A percentile compares a stretch with the other conserved stretches of the same genome.
Conservation (phyloP, 2,329 filamentous ascomycete species). For the Xylariaceae sp. region DNA sequence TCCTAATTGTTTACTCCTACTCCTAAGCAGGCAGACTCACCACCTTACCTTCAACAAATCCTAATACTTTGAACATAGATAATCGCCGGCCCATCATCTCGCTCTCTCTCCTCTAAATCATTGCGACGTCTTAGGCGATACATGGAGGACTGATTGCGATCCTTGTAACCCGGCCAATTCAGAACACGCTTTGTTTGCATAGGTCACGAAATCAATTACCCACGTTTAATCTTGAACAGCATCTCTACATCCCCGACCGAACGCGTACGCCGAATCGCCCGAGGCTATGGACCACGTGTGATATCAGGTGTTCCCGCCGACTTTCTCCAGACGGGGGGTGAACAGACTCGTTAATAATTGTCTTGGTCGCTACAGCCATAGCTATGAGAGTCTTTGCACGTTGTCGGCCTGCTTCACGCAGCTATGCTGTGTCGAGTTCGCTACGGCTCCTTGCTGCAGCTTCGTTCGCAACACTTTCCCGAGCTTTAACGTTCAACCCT, state of each 20-base stretch:
- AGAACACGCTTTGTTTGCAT: constrained; percentile 12
- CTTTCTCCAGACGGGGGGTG: constrained; percentile 37
- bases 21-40: neutral
- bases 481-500: constrained; percentile 64
- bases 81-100: neutral
- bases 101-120: neutral
- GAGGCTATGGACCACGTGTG: constrained; percentile 41
- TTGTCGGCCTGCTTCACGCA: constrained; percentile 51
- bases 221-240: neutral
- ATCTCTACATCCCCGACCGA: neutral
- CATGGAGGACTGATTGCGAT: constrained; percentile 1
- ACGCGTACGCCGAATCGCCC: constrained; percentile 23
- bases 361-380: constrained; percentile 36
- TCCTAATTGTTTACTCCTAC: constrained; percentile 22
- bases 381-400: constrained; percentile 58
- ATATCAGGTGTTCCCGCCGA: constrained; percentile 28
- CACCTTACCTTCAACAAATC: constrained; percentile 6
- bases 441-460: constrained; percentile 49
- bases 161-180: neutral
- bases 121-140: constrained; percentile 1
- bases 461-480: constrained; percentile 51
- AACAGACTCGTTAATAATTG: constrained; percentile 23
- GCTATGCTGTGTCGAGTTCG: constrained; percentile 29
- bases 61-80: constrained; percentile 21
- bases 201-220: constrained; percentile 2